Evolutionary conservation across 805 yeast species (phyloP), one percentile per base, ranked within the genome.

Genomic region (Gaillardinia entomophila): DNA sequence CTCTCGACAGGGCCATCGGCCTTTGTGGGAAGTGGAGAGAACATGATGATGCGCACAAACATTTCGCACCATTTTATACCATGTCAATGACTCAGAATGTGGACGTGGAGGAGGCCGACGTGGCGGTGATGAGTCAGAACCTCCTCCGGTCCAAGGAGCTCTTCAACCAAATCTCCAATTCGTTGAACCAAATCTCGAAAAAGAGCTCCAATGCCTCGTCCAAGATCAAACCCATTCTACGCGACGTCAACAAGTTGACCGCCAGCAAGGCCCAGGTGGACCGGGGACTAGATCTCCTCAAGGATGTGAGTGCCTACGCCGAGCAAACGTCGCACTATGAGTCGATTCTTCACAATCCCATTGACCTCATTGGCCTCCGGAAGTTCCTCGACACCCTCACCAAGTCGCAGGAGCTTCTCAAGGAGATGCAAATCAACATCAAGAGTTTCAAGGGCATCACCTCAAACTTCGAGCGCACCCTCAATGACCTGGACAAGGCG

Each of bases 61-160:
- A n/a, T n/a, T n/a, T n/a, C n/a, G n/a, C n/a, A n/a, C n/a, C n/a
- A n/a, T n/a, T n/a, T n/a, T n/a, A n/a, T n/a, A n/a, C n/a, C n/a
- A n/a, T n/a, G n/a, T n/a, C n/a, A n/a, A 42, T 42, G 46, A 33
- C 40, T 7, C 37, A 37, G 27, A 35, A 33, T 26, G 57, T 77
- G 17, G 89, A 82, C 46, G 63, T 78, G 2, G 89, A 83, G 47
- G 90, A 82, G 51, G 88, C 89, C 2, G 96, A 87, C 45, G 79
- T 86, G 22, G 79, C 86, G 2, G 88, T 88, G 4, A 68, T 88
- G 20, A 82, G 85, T 32, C 92, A 83, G 48, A 79, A 82, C 33
- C 65, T 89, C 22, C 56, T 67, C 30, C 71, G 76, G 33, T 74
- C 86, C 3, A 71, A 73, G 25, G 66, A 64, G 13, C 57, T 86